Evolutionary conservation across 192 early-diverging fungal species (phyloP).

Genomic region (Chytriomyces hyalinus): DNA sequence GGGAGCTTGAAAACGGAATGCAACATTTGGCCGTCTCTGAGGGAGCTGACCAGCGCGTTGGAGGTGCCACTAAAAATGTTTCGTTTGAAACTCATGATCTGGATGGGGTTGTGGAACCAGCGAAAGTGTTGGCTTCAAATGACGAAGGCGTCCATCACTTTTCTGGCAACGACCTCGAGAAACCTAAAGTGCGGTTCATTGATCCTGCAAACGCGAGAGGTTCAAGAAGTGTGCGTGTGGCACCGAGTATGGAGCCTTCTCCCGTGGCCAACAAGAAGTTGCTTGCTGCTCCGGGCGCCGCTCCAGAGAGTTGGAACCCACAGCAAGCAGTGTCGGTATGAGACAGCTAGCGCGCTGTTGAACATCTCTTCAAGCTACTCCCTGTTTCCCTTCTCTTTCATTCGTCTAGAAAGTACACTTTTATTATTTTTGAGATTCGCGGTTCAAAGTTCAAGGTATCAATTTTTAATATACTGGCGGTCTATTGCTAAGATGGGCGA

Average conservation of each 20-base stretch:
- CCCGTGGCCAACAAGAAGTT: constrained; percentile 24
- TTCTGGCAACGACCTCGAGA: not conserved
- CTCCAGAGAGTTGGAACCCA: constrained; percentile 21
- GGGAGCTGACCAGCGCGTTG: not conserved
- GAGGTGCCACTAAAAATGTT: not conserved
- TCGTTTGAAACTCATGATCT: not conserved
- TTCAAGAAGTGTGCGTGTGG: not conserved
- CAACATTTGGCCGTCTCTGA: not conserved
- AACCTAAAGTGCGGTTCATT: not conserved
- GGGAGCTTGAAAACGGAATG: not conserved
- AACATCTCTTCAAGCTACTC: not conserved
- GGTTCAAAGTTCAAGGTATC: not conserved
- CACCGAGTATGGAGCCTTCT: constrained; percentile 8
- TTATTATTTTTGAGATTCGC: constrained; percentile 8
- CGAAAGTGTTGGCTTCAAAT: not conserved
- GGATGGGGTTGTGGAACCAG: not conserved
- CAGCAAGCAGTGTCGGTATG: not conserved
- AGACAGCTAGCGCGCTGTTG: not conserved
- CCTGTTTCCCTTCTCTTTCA: not conserved
- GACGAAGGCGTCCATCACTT: too few relatives aligned
- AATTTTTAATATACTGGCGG: not conserved
- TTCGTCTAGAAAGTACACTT: not conserved
- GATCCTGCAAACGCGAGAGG: not conserved
- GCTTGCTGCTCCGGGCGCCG: constrained; percentile 25
- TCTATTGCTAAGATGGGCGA: constrained; percentile 4